These are phyloP conservation scores for Pythium phragmitis DNA, from an alignment of 352 stramenopile species.

Conservation along the genomic window DNA sequence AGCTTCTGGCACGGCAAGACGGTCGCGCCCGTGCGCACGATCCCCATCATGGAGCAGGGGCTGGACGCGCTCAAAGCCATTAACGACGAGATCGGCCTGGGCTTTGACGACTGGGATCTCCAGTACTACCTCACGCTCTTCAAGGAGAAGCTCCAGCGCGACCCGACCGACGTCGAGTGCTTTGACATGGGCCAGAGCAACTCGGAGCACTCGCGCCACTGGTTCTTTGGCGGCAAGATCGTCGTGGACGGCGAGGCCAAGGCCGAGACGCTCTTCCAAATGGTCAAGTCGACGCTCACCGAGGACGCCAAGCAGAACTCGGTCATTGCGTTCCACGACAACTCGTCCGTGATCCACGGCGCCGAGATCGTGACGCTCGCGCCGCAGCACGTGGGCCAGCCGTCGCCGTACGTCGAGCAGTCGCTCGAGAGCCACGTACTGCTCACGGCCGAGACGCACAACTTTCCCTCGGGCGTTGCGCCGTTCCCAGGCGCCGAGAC, in stretches of 20 bases:
- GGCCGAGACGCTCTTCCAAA: constrained; percentile 96
- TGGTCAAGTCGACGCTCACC: constrained; percentile 98
- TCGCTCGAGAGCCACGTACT: constrained; percentile 93
- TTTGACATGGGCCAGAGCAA: constrained; percentile 99
- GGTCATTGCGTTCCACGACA: constrained; percentile 99
- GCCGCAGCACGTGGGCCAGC: constrained; percentile 58
- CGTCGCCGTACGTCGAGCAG: constrained; percentile 64
- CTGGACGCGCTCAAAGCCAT: constrained; percentile 94
- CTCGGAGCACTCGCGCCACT: constrained; percentile 99
- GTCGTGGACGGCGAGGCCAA: constrained; percentile 97
- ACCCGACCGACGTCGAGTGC: constrained; percentile 99
- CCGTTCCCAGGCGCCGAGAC: constrained; percentile 97
- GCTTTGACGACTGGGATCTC: constrained; percentile 99
- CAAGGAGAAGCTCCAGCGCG: constrained; percentile 94
- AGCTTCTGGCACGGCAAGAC: constrained; percentile 89
- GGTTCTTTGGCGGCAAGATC: constrained; percentile 99
- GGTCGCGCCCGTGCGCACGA: constrained; percentile 82
- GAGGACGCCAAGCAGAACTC: constrained; percentile 91
- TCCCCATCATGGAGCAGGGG: constrained; percentile 96
- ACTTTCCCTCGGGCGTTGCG: constrained; percentile 97
- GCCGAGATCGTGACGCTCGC: constrained; percentile 88
- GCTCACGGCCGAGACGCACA: constrained; percentile 99
- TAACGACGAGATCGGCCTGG: constrained; percentile 93
- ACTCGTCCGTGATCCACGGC: constrained; percentile 97
- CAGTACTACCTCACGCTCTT: constrained; percentile 98